These are phyloP conservation scores for Melanomma pulvis-pyrius DNA, from an alignment of 495 filamentous ascomycete species.

Conservation along the genomic window DNA sequence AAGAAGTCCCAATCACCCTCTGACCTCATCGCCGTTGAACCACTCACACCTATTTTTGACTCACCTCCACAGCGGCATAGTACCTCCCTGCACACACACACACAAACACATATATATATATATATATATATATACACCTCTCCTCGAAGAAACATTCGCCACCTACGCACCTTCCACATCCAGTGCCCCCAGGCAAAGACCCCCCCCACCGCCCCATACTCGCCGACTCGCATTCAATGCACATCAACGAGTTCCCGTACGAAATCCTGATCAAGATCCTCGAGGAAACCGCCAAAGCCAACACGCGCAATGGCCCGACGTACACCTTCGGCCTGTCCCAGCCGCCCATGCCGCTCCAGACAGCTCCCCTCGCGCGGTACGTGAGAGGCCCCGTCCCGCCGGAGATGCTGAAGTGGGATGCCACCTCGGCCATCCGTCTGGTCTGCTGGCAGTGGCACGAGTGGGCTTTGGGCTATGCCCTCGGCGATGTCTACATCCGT, in stretches of 20 bases:
- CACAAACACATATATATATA: too few species aligned
- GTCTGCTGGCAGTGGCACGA: conserved; percentile 57
- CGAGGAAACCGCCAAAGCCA: conserved; percentile 50
- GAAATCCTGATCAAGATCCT: conserved; percentile 58
- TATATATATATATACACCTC: too few species aligned
- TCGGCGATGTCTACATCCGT: conserved; percentile 54
- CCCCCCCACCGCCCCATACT: neutral
- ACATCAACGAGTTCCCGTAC: conserved; percentile 53
- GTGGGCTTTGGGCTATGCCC: conserved; percentile 54
- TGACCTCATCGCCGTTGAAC: neutral
- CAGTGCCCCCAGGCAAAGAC: conserved; percentile 10
- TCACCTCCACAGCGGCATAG: too few species aligned
- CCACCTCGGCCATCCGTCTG: conserved; percentile 50
- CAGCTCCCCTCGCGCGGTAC: conserved; percentile 50
- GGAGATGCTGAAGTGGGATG: conserved; percentile 55
- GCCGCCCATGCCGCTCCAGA: conserved; percentile 49
- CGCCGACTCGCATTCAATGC: conserved; percentile 39
- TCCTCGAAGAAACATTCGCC: neutral
- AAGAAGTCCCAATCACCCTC: conserved; percentile 6
- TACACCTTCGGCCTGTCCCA: conserved; percentile 58
- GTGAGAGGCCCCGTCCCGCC: conserved; percentile 53
- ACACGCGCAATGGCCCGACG: conserved; percentile 46
- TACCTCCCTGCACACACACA: too few species aligned
- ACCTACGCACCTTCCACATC: conserved; percentile 2
- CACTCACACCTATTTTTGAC: conserved; percentile 6